These are phyloP conservation scores for Bipolaris bicolor DNA, from an alignment of 2,329 filamentous ascomycete species.

Conservation along the genomic window DNA sequence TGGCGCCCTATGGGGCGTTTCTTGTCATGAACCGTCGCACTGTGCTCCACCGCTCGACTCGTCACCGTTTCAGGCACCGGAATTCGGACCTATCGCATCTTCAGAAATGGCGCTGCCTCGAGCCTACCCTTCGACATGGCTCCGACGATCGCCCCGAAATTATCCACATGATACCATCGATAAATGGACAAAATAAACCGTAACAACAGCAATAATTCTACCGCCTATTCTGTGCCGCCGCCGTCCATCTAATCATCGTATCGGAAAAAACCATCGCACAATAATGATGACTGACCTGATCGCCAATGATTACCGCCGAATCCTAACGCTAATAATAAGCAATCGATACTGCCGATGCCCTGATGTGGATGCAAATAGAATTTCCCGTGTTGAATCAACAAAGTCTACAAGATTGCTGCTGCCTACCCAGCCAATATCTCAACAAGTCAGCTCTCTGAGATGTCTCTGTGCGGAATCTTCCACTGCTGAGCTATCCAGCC, in stretches of 20 bases:
- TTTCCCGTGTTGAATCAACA: background rate
- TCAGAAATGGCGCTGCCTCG: slow-evolving; percentile 31
- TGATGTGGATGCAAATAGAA: background rate
- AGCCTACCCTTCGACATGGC: slow-evolving; percentile 8
- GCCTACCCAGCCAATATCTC: background rate
- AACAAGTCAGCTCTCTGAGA: background rate
- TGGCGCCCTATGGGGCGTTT: slow-evolving; percentile 25
- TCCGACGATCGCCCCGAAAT: background rate
- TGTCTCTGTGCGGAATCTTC: background rate
- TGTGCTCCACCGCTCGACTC: slow-evolving; percentile 19
- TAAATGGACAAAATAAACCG: background rate
- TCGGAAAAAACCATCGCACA: background rate
- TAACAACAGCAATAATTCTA: background rate
- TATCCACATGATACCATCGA: background rate
- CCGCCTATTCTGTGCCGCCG: slow-evolving; percentile 3
- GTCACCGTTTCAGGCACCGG: slow-evolving; percentile 38
- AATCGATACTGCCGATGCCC: background rate
- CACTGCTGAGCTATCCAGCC: background rate
- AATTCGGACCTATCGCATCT: slow-evolving; percentile 34
- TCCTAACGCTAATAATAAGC: background rate
- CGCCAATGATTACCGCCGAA: background rate
- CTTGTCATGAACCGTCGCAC: slow-evolving; percentile 19
- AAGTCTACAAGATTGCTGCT: background rate
- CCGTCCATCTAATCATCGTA: background rate
- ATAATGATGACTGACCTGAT: background rate